Base-by-base conservation (phyloP, 306 rosid species). In the Begonia loranthoides region DNA sequence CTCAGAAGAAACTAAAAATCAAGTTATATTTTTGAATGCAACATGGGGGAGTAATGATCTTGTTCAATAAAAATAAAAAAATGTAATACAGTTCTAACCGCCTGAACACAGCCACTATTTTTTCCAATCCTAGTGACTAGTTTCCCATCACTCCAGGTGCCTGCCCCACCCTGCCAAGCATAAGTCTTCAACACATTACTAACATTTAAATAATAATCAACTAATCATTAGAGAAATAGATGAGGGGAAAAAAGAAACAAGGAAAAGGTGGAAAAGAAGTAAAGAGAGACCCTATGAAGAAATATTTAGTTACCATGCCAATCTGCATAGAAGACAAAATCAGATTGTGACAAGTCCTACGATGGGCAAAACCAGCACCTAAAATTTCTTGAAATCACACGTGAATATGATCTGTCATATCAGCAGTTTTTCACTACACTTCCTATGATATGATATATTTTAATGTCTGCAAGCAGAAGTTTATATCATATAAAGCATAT, bases 81-180 rank as follows among this genome's bases (percentile, higher is more conserved):
- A 50, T 4, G 36, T 4, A 5, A 52, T 22, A 39, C 50, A 17
- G 66, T 55, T 52, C 79, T 73, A 70, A 90, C 95, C 70, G 86
- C 77, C 64, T 78, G 78, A 66, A 90, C 97, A 63, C 92, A 82
- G 69, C 86, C 89, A 67, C 83, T 85, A 57, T 90, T 90, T 73
- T 85, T 77, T 62, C 97, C 97, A 59, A 90, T 90, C 74, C 95
- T 80, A 45, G 97, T 90, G 48, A 90, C 94, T 67, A 90, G 62
- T 57, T 85, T 85, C 51, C 97, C 97, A 74, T 90, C 97, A 76
- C 97, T 90, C 97, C 97, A 90, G 63, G 97, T 90, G 80, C 97
- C 97, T 85, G 97, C 97, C 78, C 97, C 97, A 90, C 95, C 95
- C 94, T 90, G 97, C 87, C 82, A 90, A 45, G 76, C 75, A 80